Conservation (phyloP, 1,139 yeast species). For the Pichia sp. region DNA sequence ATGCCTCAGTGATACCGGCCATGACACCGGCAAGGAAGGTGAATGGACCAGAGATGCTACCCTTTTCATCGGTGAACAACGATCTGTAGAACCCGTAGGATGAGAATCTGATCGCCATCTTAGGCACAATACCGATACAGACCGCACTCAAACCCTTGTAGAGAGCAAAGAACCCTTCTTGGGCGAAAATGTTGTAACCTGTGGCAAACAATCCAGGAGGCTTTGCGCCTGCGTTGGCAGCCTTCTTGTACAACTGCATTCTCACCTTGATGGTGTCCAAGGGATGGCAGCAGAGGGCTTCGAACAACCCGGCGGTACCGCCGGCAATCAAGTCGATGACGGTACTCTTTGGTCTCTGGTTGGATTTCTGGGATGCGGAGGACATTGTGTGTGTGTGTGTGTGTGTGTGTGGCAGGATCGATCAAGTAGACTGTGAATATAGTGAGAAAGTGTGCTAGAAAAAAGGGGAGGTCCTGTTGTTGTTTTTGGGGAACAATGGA, state of each 20-base stretch:
- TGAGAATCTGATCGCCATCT: constrained; percentile 95
- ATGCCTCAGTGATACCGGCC: constrained; percentile 97
- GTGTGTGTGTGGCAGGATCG: too few relatives aligned
- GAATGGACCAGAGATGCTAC: constrained; percentile 63
- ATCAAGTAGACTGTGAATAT: background rate
- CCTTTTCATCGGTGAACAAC: constrained; percentile 57
- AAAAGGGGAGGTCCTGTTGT: background rate
- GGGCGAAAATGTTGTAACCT: constrained; percentile 70
- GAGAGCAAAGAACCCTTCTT: constrained; percentile 81
- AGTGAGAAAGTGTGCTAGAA: background rate
- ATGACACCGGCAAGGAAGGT: constrained; percentile 93
- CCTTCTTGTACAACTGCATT: constrained; percentile 79
- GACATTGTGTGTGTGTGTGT: constrained; percentile 13
- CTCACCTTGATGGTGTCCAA: constrained; percentile 93
- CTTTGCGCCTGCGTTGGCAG: constrained; percentile 42
- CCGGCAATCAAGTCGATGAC: constrained; percentile 87
- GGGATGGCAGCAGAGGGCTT: constrained; percentile 95
- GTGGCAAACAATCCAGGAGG: constrained; percentile 85
- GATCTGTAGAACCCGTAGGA: constrained; percentile 87
- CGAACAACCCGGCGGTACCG: constrained; percentile 95
- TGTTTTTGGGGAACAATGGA: background rate
- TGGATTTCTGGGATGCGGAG: constrained; percentile 30
- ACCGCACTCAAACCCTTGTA: constrained; percentile 98
- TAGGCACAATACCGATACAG: constrained; percentile 94
- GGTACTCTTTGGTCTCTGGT: constrained; percentile 37